Base-by-base conservation (phyloP, 306 rosid genomes). In the Rosa persica region DNA sequence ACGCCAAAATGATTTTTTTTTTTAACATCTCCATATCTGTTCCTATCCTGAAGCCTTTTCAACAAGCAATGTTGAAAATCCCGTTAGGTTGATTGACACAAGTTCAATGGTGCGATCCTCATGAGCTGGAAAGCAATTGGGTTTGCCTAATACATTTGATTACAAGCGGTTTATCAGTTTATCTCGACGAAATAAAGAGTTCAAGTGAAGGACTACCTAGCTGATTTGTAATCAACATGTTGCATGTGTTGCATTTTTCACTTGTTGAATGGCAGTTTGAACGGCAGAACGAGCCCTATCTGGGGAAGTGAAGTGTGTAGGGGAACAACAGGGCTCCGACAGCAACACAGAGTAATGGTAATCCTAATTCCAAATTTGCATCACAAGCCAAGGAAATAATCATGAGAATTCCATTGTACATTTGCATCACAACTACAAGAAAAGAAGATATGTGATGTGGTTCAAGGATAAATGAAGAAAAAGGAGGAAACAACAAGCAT, bases 351-450 rank as follows among this genome's bases (percentile, higher is more conserved):
- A 64, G 46, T 6, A 27, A 46, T 38, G 22, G n/a, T 17, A 42
- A 42, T 60, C 64, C 70, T 17, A 30, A 60, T 23, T 43, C 42
- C 36, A 60, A 34, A 44, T 60, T 43, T 61, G 44, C 16, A 39
- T 27, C 55, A 30, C 72, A 77, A 22, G 25, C 15, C 58, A 49
- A 16, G 27, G n/a, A 36, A 51, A 40, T 19, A 4, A 27, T 20
- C 66, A 10, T 11, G 66, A 40, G 27, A 67, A 40, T 52, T 36
- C 44, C 60, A 68, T 52, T 67, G 52, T 39, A 23, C 39, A 39
- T 67, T n/a, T 77, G 80, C 7, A 52, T 67, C 70, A 39, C 25
- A 67, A 27, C 51, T 38, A 67, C 67, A 49, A 74, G 25, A n/a
- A 27, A 70, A 62, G 75, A 70, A 49, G 67, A 70, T 79, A 36